Evolutionary conservation across 2,329 filamentous ascomycete species (phyloP), one percentile per base, ranked within the genome.

Genomic region (Leptoxyphium fumago): DNA sequence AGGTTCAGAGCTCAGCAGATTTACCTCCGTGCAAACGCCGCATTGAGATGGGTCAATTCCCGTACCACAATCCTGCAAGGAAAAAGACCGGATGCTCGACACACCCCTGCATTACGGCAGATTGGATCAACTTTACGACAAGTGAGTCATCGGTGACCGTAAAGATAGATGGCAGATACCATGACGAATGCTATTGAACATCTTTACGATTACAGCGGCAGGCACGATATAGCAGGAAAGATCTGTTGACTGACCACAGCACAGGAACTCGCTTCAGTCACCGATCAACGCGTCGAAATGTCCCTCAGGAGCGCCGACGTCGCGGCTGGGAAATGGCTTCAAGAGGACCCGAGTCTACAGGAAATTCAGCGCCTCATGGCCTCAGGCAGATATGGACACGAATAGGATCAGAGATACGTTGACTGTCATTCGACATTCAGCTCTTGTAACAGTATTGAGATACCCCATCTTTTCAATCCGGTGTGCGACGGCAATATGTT

Each of bases 1-100:
- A 71, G 77, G 3, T 78, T 80, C 59, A 71, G 72, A 55, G 76
- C 74, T 40, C 75, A 80, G 56, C 72, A 72, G 50, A 70, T 75
- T 43, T 79, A 78, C 51, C 65, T 80, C 4, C 69, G 70, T 48
- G 73, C 73, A 11, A 69, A 73, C 2, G 74, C 75, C 15, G 75
- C 71, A 4, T 63, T 72, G 46, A 65, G 75, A 53, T 80, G 77
- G 77, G 65, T 73, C 49, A 72, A 74, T 48, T 61, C 69, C 30
- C 67, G 77, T 26, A 60, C 66, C 29, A 64, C 67, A 43, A 60
- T 75, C 14, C 56, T 78, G 28, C 65, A 69, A 43, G 72, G 71
- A 10, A 67, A 71, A 46, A 64, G 63, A 46, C 64, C 72, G 8
- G 63, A 66, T 40, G 61, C 66, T 9, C 63, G 63, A 48, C 71